Conservation (phyloP, 352 stramenopile genomes). For the Pilasporangium apinafurcum region DNA sequence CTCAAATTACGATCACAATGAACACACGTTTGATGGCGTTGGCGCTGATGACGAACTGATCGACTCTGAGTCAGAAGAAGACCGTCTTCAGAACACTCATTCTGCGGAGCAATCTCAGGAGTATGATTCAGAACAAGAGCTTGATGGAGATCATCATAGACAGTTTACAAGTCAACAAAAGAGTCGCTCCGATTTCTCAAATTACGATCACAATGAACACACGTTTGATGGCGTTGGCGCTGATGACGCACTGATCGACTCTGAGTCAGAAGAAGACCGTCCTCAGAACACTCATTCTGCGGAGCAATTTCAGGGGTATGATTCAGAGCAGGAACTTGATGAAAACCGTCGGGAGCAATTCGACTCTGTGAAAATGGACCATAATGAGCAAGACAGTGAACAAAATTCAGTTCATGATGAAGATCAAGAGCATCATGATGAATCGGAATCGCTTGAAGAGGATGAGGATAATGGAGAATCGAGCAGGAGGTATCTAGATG, state of each 20-base stretch:
- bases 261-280: slow-evolving; percentile 6
- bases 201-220: background rate
- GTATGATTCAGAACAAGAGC: background rate
- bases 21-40: background rate
- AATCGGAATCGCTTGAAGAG: slow-evolving; percentile 3
- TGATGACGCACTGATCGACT: slow-evolving; percentile 13
- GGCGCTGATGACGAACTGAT: slow-evolving; percentile 10
- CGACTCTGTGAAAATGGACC: no score
- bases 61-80: slow-evolving; percentile 8
- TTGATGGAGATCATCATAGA: background rate
- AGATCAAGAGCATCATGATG: no score
- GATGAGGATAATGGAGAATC: slow-evolving; percentile 1
- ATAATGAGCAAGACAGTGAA: background rate
- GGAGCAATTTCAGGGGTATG: no score
- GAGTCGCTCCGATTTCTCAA: background rate
- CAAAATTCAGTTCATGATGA: no score
- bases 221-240: background rate
- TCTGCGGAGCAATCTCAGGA: no score
- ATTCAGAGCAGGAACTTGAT: background rate
- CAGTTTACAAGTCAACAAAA: no score
- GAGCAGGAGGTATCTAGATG: no score
- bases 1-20: background rate
- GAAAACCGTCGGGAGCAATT: background rate
- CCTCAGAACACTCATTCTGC: background rate
- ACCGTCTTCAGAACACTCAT: slow-evolving; percentile 3